phyloP scores from a whole-genome alignment of 805 yeast species.

The Schwanniomyces pseudopolymorphus region DNA sequence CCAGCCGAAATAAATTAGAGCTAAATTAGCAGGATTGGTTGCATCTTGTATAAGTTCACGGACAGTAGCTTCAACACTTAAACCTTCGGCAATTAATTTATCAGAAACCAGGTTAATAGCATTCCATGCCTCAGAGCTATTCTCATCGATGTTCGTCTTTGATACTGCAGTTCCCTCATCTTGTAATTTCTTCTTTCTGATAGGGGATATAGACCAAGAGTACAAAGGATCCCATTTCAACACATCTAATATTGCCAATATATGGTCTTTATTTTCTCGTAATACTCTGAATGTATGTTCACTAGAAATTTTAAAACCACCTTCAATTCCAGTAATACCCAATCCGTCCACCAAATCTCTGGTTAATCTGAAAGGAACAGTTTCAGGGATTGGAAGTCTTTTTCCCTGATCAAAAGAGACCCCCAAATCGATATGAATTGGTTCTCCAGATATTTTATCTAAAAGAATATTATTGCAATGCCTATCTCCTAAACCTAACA shows the following conservation, averaged over 20 bases:
- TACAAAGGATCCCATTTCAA: slow-evolving; percentile 90
- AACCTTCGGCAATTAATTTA: slow-evolving; percentile 63
- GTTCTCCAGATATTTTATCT: slow-evolving; percentile 84
- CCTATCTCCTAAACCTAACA: slow-evolving; percentile 92
- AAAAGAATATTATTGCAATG: slow-evolving; percentile 87
- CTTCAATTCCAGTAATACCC: slow-evolving; percentile 83
- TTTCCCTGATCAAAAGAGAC: slow-evolving; percentile 96
- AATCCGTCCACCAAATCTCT: slow-evolving; percentile 85
- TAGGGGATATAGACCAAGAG: slow-evolving; percentile 85
- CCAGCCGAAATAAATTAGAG: slow-evolving; percentile 83
- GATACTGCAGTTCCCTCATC: slow-evolving; percentile 26
- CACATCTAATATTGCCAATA: slow-evolving; percentile 80
- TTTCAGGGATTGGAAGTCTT: slow-evolving; percentile 80
- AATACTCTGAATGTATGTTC: slow-evolving; percentile 72
- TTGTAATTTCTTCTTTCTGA: slow-evolving; percentile 57
- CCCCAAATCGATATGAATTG: slow-evolving; percentile 94
- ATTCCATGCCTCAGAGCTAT: slow-evolving; percentile 71
- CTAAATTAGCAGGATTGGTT: slow-evolving; percentile 60
- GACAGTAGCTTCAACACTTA: slow-evolving; percentile 83
- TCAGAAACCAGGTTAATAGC: slow-evolving; percentile 73
- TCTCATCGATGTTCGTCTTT: slow-evolving; percentile 26
- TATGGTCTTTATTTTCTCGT: slow-evolving; percentile 62
- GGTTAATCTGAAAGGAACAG: slow-evolving; percentile 91
- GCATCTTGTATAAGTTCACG: slow-evolving; percentile 81
- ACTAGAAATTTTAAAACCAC: slow-evolving; percentile 70